Conservation (phyloP, 2,329 filamentous ascomycete genomes). For the Stagonosporopsis rhizophila region DNA sequence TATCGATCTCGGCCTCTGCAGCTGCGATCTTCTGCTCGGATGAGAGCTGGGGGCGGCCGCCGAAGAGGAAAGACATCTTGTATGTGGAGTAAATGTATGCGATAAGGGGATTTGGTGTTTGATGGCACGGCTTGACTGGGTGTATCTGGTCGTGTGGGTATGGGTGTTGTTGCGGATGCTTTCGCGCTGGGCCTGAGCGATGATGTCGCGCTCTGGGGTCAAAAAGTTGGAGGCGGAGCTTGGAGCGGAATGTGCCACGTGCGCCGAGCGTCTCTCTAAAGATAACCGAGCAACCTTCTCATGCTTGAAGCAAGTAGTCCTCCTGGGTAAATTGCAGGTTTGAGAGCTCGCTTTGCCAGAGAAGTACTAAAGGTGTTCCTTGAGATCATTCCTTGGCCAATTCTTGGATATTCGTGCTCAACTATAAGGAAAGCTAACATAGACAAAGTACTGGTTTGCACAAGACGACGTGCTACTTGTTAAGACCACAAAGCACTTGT, state of each 20-base stretch:
- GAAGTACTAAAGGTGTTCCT: no score
- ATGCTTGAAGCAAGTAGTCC: not conserved
- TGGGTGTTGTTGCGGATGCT: slow-evolving; percentile 5
- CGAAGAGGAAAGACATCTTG: slow-evolving; percentile 53
- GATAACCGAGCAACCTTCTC: not conserved
- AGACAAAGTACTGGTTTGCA: not conserved
- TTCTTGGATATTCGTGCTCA: no score
- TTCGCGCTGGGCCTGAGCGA: slow-evolving; percentile 4
- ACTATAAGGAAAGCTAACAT: no score
- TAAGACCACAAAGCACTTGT: not conserved
- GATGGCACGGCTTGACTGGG: not conserved
- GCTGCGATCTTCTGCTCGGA: slow-evolving; percentile 97
- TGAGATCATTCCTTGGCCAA: no score
- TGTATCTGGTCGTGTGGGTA: not conserved
- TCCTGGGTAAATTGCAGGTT: no score
- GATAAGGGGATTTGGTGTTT: not conserved
- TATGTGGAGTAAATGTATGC: not conserved
- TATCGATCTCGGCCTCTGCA: slow-evolving; percentile 96
- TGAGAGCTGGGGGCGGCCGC: slow-evolving; percentile 80
- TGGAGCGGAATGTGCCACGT: not conserved
- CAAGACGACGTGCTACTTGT: not conserved
- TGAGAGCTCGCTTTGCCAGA: no score
- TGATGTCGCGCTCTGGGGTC: slow-evolving; percentile 19
- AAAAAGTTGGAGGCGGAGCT: slow-evolving; percentile 15
- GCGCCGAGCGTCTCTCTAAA: not conserved